Base-by-base conservation (phyloP, 2,329 filamentous ascomycete genomes). In the Fusarium sp. region DNA sequence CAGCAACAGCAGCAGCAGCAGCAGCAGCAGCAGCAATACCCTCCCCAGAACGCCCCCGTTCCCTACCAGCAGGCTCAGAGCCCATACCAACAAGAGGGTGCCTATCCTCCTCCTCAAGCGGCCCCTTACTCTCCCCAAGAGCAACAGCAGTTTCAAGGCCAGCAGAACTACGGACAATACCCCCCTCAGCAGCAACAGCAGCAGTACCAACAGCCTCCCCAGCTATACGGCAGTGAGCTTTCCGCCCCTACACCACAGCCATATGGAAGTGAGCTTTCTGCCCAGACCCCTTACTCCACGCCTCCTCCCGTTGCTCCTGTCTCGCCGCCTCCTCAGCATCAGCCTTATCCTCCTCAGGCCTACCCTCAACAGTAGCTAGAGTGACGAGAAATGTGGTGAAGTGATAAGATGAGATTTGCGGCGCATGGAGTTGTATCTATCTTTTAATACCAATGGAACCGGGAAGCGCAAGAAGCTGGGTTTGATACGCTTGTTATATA, bases 71-170 rank as follows among this genome's bases (percentile, higher is more conserved):
- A 73, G 18, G 26, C 69, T 0, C 74, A 72, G 31, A 75, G 73
- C 69, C 73, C 76, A 17, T 76, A 78, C 58, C 73, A 78, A 59
- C 74, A 73, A 54, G 69, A 75, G 39, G 53, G 74, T 15, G 65
- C 70, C 4, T 78, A 76, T 34, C 71, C 73, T 17, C 67, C 73
- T 26, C 72, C 74, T 8, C 54, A 59, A 48, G 43, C 62, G 11
- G 49, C 65, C 4, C 48, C 66, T 13, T 74, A 75, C 33, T 63
- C 74, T 22, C 69, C 74, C 1, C 74, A 72, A 44, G 69, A 72
- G 0, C 73, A 58, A 38, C 67, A 73, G 38, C 65, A 66, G 14
- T 68, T 57, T 44, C 63, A 71, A 3, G 55, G 54, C 0, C 66
- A 68, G 50, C 73, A 68, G 40, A 65, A 56, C 52, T 57, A 65